Evolutionary conservation across 345 rosid genomes (phyloP).

Genomic region (Tarenaya hassleriana): DNA sequence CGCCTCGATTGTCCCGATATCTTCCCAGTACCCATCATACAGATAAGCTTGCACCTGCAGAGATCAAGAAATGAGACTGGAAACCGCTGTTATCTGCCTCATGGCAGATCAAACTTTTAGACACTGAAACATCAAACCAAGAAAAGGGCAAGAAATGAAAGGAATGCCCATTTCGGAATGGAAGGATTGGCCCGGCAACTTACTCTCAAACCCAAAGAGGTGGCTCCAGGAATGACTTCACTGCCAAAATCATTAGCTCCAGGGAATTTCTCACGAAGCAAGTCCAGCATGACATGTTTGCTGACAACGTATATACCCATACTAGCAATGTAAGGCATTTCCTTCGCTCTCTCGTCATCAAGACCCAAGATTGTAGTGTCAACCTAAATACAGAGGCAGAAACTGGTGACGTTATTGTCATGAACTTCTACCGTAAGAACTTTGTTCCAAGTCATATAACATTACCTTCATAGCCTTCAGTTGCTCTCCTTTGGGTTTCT

Average conservation of each 20-base stretch:
- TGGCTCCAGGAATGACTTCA: slow-evolving; percentile 98
- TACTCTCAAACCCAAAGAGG: slow-evolving; percentile 84
- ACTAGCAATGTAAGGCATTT: slow-evolving; percentile 94
- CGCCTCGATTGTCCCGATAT: slow-evolving; percentile 95
- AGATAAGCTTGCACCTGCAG: slow-evolving; percentile 92
- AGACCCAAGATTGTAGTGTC: slow-evolving; percentile 94
- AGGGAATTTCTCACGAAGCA: slow-evolving; percentile 82
- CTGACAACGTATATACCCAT: slow-evolving; percentile 97
- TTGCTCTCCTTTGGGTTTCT: slow-evolving; percentile 94
- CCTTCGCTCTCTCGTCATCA: slow-evolving; percentile 83
- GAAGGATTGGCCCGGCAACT: slow-evolving; percentile 11
- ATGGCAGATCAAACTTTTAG: no score
- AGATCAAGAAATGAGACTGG: background rate
- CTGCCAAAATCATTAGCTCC: slow-evolving; percentile 99
- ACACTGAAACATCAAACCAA: no score
- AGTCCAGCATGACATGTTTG: slow-evolving; percentile 82
- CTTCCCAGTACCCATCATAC: slow-evolving; percentile 98
- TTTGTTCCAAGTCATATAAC: background rate
- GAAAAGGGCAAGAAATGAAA: no score
- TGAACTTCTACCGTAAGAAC: background rate
- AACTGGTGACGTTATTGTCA: slow-evolving; percentile 7
- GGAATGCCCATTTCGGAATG: no score
- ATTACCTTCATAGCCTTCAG: slow-evolving; percentile 82
- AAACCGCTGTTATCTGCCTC: background rate
- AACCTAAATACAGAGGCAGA: slow-evolving; percentile 44